A percentile compares a stretch with the other conserved stretches of the same genome.
phyloP scores from a whole-genome alignment of 2,329 filamentous ascomycete genomes.

The Scedosporium apiospermum region DNA sequence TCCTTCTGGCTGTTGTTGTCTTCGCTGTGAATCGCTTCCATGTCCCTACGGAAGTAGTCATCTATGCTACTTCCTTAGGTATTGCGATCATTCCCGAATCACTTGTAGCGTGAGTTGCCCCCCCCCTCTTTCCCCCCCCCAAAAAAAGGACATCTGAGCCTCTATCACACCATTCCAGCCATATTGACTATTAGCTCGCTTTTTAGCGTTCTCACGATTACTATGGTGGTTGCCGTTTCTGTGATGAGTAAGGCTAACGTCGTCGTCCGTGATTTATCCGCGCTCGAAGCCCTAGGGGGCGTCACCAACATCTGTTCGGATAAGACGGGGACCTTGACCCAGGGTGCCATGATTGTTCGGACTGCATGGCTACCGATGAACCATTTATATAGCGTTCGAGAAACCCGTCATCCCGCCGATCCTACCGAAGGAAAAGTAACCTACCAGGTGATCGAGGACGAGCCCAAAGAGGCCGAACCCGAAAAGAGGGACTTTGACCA shows the following conservation, averaged over 20 bases:
- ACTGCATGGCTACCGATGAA: constrained; percentile 55
- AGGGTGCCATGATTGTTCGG: constrained; percentile 60
- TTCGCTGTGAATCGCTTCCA: constrained; percentile 48
- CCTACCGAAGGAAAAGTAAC: constrained; percentile 49
- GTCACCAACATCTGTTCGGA: constrained; percentile 67
- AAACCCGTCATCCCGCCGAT: constrained; percentile 51
- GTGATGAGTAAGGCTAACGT: constrained; percentile 57
- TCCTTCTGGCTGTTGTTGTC: constrained; percentile 46
- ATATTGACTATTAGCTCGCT: constrained; percentile 10
- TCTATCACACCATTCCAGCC: neutral
- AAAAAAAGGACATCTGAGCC: no score
- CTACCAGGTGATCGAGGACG: constrained; percentile 24
- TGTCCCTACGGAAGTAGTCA: constrained; percentile 41
- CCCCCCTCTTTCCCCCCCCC: neutral
- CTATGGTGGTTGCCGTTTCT: constrained; percentile 56
- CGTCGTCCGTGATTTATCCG: constrained; percentile 55
- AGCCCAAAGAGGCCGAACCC: constrained; percentile 16
- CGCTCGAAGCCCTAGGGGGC: constrained; percentile 59
- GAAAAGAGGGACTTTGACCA: constrained; percentile 46
- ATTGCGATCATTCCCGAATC: constrained; percentile 56
- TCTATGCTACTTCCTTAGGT: constrained; percentile 48
- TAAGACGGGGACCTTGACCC: constrained; percentile 62
- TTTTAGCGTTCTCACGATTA: constrained; percentile 53
- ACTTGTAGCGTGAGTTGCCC: constrained; percentile 43
- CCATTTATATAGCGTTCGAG: constrained; percentile 49